A percentile compares a stretch with the other conserved stretches of the same genome.
Conservation (phyloP, 345 rosid species). For the Noccaea caerulescens region DNA sequence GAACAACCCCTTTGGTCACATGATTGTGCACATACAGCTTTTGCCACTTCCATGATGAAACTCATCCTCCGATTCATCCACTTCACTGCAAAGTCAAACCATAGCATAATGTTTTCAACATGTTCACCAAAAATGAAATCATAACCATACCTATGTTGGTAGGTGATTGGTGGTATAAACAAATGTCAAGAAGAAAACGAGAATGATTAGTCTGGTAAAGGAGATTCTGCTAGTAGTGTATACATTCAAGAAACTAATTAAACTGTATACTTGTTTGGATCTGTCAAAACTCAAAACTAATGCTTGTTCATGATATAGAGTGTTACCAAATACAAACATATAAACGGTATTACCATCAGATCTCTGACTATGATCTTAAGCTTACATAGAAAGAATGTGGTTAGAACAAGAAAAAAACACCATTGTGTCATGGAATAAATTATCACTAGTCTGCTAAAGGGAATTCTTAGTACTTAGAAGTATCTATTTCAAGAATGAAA, state of each 20-base stretch:
- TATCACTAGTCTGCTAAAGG: constrained; percentile 8
- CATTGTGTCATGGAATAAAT: neutral
- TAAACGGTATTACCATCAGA: no score
- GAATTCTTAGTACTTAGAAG: neutral
- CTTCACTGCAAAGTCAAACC: constrained; percentile 41
- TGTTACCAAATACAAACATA: no score
- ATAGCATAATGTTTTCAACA: constrained; percentile 15
- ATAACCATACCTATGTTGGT: neutral
- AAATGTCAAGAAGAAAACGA: neutral
- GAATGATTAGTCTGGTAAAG: neutral
- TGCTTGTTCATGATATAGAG: no score
- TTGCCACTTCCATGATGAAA: constrained; percentile 37
- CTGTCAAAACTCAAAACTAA: no score
- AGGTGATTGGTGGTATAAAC: neutral
- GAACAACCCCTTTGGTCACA: constrained; percentile 20
- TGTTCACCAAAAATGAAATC: neutral
- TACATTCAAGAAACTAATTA: no score
- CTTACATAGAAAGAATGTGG: no score
- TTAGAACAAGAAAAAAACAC: neutral
- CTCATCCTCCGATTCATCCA: constrained; percentile 40
- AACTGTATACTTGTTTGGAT: no score
- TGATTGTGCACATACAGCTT: constrained; percentile 46
- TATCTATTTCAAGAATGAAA: neutral
- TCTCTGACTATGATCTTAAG: no score
- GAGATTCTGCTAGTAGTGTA: no score